Evolutionary conservation across 2,329 filamentous ascomycete species (phyloP), one percentile per base, ranked within the genome.

Genomic region (Aspergillus intermedius): DNA sequence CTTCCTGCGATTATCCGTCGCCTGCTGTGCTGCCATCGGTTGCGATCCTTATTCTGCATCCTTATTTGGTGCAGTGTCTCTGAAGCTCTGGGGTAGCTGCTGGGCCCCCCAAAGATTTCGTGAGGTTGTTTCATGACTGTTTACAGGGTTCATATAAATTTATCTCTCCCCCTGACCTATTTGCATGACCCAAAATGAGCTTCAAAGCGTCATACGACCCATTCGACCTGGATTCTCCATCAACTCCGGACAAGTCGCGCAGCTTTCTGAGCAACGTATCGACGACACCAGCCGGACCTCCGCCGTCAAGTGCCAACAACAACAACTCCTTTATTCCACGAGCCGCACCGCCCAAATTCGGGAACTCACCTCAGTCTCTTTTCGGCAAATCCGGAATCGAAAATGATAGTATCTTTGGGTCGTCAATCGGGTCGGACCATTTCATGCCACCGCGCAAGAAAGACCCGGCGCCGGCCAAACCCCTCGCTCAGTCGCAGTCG

Each of bases 201-300:
- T 72, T 70, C 56, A 53, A 62, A 48, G 58, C 63, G 13, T 61
- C 66, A 7, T 65, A 61, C 45, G 63, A 64, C 25, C 65, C 68
- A 9, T 39, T 39, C 35, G 15, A 39, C 15, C 4, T 30, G 9
- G 68, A 63, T 23, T 62, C 66, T 5, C 66, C 68, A 2, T 65
- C 68, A 17, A 73, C 70, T 2, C 70, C 70, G 10, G 67, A 61
- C 15, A 71, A 66, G 54, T 61, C 61, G 21, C 62, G 64, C 42
- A 66, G 65, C 46, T 56, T 68, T 5, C 62, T 64, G 48, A 65
- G 64, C 48, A 64, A 70, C 54, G 70, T 76, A 41, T 81, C 80
- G 5, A 81, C 78, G 17, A 82, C 80, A 13, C 80, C 80, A 46
- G 77, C 77, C 42, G 79, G 78, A 37, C 74, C 71, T 49, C 79